Conservation (phyloP, 2,329 filamentous ascomycete genomes). For the Stagonosporopsis vannaccii region DNA sequence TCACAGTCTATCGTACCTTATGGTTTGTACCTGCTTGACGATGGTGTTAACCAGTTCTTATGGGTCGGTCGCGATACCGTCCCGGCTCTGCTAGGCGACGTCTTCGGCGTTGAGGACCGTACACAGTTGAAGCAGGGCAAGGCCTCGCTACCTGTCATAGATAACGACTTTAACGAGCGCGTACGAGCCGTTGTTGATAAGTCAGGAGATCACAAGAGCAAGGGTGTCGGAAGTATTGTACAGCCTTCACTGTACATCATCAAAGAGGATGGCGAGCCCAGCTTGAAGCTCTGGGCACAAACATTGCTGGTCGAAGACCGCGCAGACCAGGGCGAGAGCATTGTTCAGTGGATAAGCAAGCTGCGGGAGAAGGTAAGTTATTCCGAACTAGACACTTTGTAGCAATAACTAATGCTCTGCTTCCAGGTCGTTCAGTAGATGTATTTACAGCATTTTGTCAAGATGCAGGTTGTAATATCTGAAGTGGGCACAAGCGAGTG, state of each 20-base stretch:
- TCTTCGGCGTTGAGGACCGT: conserved; percentile 87
- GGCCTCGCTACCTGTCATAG: conserved; percentile 81
- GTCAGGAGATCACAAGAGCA: conserved; percentile 84
- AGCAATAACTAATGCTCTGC: conserved; percentile 1
- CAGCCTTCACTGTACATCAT: conserved; percentile 93
- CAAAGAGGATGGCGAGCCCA: conserved; percentile 94
- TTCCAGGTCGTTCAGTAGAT: conserved; percentile 48
- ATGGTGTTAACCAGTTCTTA: conserved; percentile 96
- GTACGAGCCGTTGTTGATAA: conserved; percentile 86
- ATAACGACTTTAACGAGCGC: conserved; percentile 96
- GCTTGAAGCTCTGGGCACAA: conserved; percentile 94
- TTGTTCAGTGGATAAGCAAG: conserved; percentile 90
- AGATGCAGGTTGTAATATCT: conserved; percentile 14
- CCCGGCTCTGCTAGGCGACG: conserved; percentile 84
- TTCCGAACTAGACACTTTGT: neutral
- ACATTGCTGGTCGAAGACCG: conserved; percentile 94
- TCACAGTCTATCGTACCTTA: conserved; percentile 88
- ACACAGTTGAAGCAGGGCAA: conserved; percentile 91
- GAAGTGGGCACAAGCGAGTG: conserved; percentile 5
- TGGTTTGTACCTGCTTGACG: conserved; percentile 94
- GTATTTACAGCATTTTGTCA: conserved; percentile 6
- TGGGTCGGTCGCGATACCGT: conserved; percentile 96
- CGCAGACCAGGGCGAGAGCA: conserved; percentile 90
- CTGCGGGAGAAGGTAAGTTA: conserved; percentile 88
- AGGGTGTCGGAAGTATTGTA: conserved; percentile 91